These are phyloP conservation scores for Nemania abortiva DNA, from an alignment of 2,329 filamentous ascomycete species.

Conservation along the genomic window DNA sequence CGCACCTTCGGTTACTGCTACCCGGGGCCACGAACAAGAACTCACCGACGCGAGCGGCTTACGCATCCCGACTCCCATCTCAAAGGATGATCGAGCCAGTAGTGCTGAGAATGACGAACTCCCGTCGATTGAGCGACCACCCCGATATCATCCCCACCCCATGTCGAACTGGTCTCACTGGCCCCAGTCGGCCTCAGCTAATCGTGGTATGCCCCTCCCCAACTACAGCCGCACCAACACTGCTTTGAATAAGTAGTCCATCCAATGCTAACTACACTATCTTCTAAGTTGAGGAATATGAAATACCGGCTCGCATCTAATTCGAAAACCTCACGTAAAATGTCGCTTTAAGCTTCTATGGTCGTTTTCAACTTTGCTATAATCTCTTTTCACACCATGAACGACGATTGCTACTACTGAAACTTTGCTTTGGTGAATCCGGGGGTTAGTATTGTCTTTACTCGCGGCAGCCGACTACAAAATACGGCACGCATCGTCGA, in stretches of 20 bases:
- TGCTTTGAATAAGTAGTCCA: neutral
- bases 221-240: neutral
- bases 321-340: neutral
- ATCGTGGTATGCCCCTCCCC: constrained; percentile 35
- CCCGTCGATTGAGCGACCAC: constrained; percentile 38
- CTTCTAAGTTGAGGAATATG: constrained; percentile 10
- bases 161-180: constrained; percentile 39
- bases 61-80: constrained; percentile 36
- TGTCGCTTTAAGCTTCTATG: neutral
- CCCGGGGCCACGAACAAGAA: constrained; percentile 27
- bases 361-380: constrained; percentile 7
- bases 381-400: constrained; percentile 2
- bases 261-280: constrained; percentile 8
- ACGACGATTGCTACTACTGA: constrained; percentile 18
- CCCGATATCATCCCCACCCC: constrained; percentile 26
- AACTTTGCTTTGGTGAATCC: constrained; percentile 12
- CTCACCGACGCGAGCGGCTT: constrained; percentile 30
- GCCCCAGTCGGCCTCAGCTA: constrained; percentile 25
- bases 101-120: constrained; percentile 40
- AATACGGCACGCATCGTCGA: neutral
- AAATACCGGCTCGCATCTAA: constrained; percentile 13
- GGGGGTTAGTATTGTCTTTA: neutral
- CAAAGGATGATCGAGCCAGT: constrained; percentile 41
- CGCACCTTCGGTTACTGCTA: neutral
- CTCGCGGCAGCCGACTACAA: neutral